Conservation (phyloP, 2,329 filamentous ascomycete genomes). For the Calcarisporium arbuscula region DNA sequence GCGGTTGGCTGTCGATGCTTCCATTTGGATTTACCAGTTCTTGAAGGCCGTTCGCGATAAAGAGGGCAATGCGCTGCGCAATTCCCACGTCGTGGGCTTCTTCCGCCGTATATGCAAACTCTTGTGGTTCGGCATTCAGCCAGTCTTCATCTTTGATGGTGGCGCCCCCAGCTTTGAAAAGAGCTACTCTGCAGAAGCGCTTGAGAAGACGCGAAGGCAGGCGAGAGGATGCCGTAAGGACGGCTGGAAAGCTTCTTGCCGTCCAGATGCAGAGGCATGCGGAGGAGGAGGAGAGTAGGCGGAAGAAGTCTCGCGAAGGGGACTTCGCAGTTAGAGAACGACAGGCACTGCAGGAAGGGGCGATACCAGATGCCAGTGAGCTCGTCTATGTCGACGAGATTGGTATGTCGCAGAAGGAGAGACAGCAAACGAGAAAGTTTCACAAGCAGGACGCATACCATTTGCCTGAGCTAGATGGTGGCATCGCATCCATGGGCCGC, state of each 20-base stretch:
- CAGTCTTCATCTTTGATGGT: slow-evolving; percentile 97
- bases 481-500: slow-evolving; percentile 78
- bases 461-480: slow-evolving; percentile 75
- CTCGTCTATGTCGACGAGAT: slow-evolving; percentile 90
- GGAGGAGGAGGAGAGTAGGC: slow-evolving; percentile 73
- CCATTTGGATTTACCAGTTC: slow-evolving; percentile 99
- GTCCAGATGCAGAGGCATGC: slow-evolving; percentile 89
- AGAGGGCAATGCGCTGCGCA: slow-evolving; percentile 92
- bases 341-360: slow-evolving; percentile 55
- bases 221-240: slow-evolving; percentile 85
- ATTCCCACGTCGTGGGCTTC: slow-evolving; percentile 94
- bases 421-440: slow-evolving; percentile 68
- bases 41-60: slow-evolving; percentile 98
- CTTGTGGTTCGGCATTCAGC: slow-evolving; percentile 91
- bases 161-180: slow-evolving; percentile 85
- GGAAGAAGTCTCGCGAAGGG: slow-evolving; percentile 41
- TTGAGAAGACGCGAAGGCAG: slow-evolving; percentile 79
- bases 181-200: slow-evolving; percentile 77
- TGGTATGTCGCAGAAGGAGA: slow-evolving; percentile 71
- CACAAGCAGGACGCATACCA: slow-evolving; percentile 93
- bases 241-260: slow-evolving; percentile 84
- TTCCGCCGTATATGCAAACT: slow-evolving; percentile 98
- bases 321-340: slow-evolving; percentile 30
- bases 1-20: slow-evolving; percentile 92
- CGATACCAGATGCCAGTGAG: slow-evolving; percentile 59